phyloP scores from a whole-genome alignment of 2,329 filamentous ascomycete species.

The Cercospora zeina region DNA sequence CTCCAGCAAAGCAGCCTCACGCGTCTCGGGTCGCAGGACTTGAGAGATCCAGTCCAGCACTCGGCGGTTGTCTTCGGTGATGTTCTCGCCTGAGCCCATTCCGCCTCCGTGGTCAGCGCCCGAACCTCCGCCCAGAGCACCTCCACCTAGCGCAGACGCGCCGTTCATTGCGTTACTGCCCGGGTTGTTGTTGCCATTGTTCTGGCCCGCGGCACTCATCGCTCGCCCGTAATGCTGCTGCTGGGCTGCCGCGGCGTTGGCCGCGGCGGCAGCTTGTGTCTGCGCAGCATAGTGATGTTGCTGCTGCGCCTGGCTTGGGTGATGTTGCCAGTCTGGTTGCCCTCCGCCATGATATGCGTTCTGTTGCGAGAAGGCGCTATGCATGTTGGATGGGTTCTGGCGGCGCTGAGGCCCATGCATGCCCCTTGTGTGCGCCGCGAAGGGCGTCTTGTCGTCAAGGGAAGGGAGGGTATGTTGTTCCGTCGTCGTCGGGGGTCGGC shows the following conservation, averaged over 20 bases:
- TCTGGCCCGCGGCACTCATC: slow-evolving; percentile 40
- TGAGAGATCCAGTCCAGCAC: slow-evolving; percentile 94
- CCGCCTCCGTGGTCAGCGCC: slow-evolving; percentile 35
- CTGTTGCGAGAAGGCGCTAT: slow-evolving; percentile 18
- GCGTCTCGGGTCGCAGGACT: slow-evolving; percentile 79
- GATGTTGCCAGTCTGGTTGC: slow-evolving; percentile 66
- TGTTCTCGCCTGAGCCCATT: slow-evolving; percentile 37
- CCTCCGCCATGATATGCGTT: slow-evolving; percentile 17
- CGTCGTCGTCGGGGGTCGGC: neutral
- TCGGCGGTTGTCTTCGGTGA: slow-evolving; percentile 78
- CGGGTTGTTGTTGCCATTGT: slow-evolving; percentile 34
- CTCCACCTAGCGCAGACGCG: slow-evolving; percentile 23
- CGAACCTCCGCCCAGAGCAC: slow-evolving; percentile 21
- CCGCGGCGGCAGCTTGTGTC: slow-evolving; percentile 49
- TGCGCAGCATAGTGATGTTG: slow-evolving; percentile 39
- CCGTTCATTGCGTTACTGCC: slow-evolving; percentile 22
- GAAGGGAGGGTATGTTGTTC: neutral
- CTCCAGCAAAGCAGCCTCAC: slow-evolving; percentile 89
- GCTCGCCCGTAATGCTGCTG: slow-evolving; percentile 41
- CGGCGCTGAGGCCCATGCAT: slow-evolving; percentile 15
- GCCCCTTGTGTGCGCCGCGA: slow-evolving; percentile 10
- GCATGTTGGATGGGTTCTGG: slow-evolving; percentile 18
- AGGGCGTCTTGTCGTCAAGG: neutral
- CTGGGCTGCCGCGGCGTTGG: slow-evolving; percentile 43
- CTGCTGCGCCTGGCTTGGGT: slow-evolving; percentile 62